A percentile compares a stretch with the other conserved stretches of the same genome.
Evolutionary conservation across 1,284 basidiomycete species (phyloP).

Genomic region (Sanghuangporus baumii): DNA sequence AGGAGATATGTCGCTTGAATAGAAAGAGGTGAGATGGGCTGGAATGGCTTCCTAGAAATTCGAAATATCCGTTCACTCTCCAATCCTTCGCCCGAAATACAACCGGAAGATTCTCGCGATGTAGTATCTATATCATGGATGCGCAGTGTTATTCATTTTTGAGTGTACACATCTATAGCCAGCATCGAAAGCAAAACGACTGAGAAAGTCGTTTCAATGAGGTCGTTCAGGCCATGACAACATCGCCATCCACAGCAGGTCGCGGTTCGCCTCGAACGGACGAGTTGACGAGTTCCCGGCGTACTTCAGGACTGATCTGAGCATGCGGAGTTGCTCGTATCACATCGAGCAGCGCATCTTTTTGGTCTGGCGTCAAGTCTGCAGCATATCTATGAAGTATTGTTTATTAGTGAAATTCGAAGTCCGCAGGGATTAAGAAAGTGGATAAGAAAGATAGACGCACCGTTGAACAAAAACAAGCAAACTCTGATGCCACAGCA

Average conservation of each 20-base stretch:
- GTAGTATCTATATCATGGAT: too few relatives aligned
- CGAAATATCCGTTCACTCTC: too few relatives aligned
- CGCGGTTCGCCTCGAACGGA: slow-evolving; percentile 67
- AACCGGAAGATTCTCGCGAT: too few relatives aligned
- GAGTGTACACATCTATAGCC: not conserved
- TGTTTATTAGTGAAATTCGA: not conserved
- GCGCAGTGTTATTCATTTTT: too few relatives aligned
- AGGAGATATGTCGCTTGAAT: too few relatives aligned
- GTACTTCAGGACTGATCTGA: slow-evolving; percentile 86
- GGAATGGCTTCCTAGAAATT: too few relatives aligned
- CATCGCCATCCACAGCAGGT: slow-evolving; percentile 45
- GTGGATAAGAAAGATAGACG: slow-evolving; percentile 19
- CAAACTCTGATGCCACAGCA: slow-evolving; percentile 97
- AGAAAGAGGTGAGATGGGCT: too few relatives aligned
- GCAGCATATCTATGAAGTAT: slow-evolving; percentile 71
- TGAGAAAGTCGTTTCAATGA: not conserved
- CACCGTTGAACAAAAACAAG: slow-evolving; percentile 92
- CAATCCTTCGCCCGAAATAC: too few relatives aligned
- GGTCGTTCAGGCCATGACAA: slow-evolving; percentile 39
- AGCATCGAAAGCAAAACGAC: not conserved
- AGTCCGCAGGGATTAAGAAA: not conserved
- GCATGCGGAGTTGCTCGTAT: slow-evolving; percentile 83
- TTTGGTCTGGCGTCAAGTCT: slow-evolving; percentile 97
- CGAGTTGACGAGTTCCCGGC: slow-evolving; percentile 79
- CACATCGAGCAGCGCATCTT: slow-evolving; percentile 94